Evolutionary conservation across 345 rosid genomes (phyloP).

Genomic region (Eucalyptus tenuipes): DNA sequence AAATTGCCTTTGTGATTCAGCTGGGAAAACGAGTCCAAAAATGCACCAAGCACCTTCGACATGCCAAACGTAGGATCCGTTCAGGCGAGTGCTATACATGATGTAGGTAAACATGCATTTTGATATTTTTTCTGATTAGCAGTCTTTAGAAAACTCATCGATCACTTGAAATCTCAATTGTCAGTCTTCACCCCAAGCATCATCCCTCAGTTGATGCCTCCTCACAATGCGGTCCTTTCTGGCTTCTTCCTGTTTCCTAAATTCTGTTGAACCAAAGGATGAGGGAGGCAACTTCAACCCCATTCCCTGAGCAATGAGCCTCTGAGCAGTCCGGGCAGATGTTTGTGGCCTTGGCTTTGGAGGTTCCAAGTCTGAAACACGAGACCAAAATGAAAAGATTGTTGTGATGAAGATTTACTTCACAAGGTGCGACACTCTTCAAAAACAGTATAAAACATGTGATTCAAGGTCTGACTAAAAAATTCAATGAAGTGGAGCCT

Average conservation of each 20-base stretch:
- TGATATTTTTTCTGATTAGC: no score
- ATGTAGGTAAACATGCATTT: no score
- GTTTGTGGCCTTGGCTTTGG: constrained; percentile 82
- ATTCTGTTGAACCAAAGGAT: constrained; percentile 50
- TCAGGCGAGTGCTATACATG: neutral
- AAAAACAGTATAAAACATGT: neutral
- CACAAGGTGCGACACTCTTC: neutral
- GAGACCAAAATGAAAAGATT: neutral
- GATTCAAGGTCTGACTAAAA: neutral
- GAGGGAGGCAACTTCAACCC: constrained; percentile 65
- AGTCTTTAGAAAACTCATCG: neutral
- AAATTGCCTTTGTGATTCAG: neutral
- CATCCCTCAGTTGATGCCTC: constrained; percentile 70
- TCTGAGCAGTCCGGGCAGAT: constrained; percentile 85
- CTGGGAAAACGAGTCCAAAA: neutral
- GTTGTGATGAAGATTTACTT: neutral
- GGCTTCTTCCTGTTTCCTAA: constrained; percentile 75
- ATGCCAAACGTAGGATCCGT: neutral
- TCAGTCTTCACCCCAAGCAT: constrained; percentile 81
- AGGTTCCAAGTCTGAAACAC: constrained; percentile 65
- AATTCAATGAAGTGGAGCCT: neutral
- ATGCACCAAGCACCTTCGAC: neutral
- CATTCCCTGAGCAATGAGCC: constrained; percentile 89
- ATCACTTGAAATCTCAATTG: neutral
- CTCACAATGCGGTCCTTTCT: constrained; percentile 60